These are phyloP conservation scores for Alternaria arbusti DNA, from an alignment of 2,329 filamentous ascomycete genomes.

Conservation along the genomic window DNA sequence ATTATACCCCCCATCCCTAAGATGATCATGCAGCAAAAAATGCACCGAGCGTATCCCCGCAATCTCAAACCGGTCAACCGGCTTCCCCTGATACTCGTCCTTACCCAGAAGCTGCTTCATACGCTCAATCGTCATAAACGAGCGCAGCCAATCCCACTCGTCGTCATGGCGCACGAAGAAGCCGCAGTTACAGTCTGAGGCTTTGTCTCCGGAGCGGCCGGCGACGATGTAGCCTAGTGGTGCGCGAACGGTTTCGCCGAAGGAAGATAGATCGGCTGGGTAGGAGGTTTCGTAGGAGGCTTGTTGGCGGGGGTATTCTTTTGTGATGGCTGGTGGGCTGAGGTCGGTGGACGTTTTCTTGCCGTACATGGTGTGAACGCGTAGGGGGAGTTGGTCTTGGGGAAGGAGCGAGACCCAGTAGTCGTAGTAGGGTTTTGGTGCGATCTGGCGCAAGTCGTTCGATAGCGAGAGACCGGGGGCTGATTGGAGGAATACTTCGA, in stretches of 20 bases:
- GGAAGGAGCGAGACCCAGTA: constrained; percentile 35
- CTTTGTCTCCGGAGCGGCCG: constrained; percentile 51
- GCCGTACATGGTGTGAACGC: constrained; percentile 24
- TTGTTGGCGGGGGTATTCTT: constrained; percentile 26
- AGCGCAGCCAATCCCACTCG: constrained; percentile 43
- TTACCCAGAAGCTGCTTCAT: constrained; percentile 38
- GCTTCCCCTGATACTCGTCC: constrained; percentile 31
- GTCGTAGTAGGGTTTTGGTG: constrained; percentile 35
- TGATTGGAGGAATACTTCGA: constrained; percentile 46
- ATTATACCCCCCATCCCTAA: constrained; percentile 46
- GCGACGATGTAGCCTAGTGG: constrained; percentile 54
- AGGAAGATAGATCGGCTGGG: constrained; percentile 8
- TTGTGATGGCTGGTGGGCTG: constrained; percentile 20
- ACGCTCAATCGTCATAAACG: constrained; percentile 32
- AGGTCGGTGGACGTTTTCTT: constrained; percentile 12
- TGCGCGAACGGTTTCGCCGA: constrained; percentile 36
- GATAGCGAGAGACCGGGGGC: constrained; percentile 50
- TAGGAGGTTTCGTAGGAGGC: constrained; percentile 39
- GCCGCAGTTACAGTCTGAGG: constrained; percentile 45
- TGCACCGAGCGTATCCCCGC: constrained; percentile 34
- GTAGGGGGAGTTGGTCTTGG: constrained; percentile 26
- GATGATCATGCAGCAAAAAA: constrained; percentile 54
- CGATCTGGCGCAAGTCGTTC: constrained; percentile 30
- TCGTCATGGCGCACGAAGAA: constrained; percentile 45
- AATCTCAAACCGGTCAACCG: constrained; percentile 17